These are phyloP conservation scores for Fraxinus americana DNA, from an alignment of 257 asterid genomes.

Conservation along the genomic window DNA sequence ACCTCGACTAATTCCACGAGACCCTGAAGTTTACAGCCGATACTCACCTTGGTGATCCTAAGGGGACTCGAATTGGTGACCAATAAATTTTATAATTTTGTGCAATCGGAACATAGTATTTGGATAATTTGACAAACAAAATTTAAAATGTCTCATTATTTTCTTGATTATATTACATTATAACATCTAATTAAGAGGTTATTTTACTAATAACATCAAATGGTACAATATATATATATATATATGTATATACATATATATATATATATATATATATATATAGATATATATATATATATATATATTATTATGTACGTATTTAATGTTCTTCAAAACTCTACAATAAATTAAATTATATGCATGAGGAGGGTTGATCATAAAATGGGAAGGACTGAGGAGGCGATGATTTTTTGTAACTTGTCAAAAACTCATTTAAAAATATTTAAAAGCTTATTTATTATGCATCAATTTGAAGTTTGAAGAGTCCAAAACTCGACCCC, in stretches of 20 bases:
- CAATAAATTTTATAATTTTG: no score
- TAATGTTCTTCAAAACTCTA: not conserved
- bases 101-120: not conserved
- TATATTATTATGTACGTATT: not conserved
- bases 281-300: no score
- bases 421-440: not conserved
- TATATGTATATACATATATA: no score
- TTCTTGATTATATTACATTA: not conserved
- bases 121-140: not conserved
- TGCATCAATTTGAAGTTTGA: not conserved
- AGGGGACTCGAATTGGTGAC: no score
- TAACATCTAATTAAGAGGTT: no score
- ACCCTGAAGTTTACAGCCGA: no score
- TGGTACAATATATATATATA: no score
- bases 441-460: no score
- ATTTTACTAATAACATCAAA: no score
- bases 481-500: not conserved
- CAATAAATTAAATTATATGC: not conserved
- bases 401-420: not conserved
- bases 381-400: not conserved
- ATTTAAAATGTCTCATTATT: not conserved
- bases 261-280: no score
- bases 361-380: not conserved
- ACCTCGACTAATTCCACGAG: no score
- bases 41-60: no score